Evolutionary conservation across 2,329 filamentous ascomycete species (phyloP), one percentile per base, ranked within the genome.

Genomic region (Colletotrichum spinosum): DNA sequence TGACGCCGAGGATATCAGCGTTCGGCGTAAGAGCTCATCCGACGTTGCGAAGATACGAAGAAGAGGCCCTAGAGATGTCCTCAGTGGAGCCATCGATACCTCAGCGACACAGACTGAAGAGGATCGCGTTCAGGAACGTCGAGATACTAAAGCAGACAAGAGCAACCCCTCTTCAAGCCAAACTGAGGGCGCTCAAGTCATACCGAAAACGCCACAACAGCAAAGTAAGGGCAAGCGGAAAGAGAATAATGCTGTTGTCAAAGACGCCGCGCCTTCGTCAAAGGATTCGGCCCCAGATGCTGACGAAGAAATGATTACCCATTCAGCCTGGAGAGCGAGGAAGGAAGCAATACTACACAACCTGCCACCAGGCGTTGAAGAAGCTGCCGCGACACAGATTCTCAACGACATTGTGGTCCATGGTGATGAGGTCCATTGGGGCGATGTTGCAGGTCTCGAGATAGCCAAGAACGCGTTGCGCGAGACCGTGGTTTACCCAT

Each of bases 401-500:
- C 84, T 98, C 63, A 97, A 97, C 72, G 96, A 99, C 70, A 97
- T 99, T 65, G 92, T 99, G 3, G 90, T 98, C 12, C 89, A 95
- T 68, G 96, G 96, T 7, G 96, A 99, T 71, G 92, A 97, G 74
- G 96, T 99, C 2, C 93, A 92, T 72, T 99, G 96, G 96, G 87
- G 88, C 52, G 96, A 99, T 74, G 92, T 99, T 61, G 94, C 96
- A 1, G 96, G 96, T 1, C 81, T 99, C 4, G 92, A 97, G 54
- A 86, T 92, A 57, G 96, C 96, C 39, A 99, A 99, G 75, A 92
- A 89, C 60, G 94, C 96, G 0, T 81, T 99, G 54, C 95, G 97
- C 73, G 96, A 99, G 78, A 94, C 94, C 1, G 96, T 99, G 2
- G 95, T 99, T 2, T 99, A 99, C 72, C 96, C 96, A 0, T 98